Evolutionary conservation across 2,329 filamentous ascomycete genomes (phyloP).

Genomic region (Fusarium robinianum): DNA sequence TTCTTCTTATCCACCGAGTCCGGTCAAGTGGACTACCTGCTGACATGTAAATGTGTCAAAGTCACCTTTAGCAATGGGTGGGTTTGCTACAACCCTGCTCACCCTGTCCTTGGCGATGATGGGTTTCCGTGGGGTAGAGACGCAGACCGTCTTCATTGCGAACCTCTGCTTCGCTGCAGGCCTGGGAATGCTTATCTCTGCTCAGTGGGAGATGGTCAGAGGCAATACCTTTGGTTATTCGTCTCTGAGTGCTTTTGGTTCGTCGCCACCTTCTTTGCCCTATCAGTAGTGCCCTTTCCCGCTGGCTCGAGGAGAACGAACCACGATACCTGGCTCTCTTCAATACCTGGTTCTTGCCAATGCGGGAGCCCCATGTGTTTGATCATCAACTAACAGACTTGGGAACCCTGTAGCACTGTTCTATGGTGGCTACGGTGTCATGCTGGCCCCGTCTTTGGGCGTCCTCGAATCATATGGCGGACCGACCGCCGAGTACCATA

Average conservation of each 20-base stretch:
- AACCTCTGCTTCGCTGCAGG: slow-evolving; percentile 58
- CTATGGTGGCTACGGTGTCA: slow-evolving; percentile 16
- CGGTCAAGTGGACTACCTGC: neutral
- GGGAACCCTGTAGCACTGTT: slow-evolving; percentile 1
- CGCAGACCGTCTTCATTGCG: slow-evolving; percentile 56
- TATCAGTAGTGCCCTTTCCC: too few relatives aligned
- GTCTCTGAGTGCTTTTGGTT: slow-evolving; percentile 58
- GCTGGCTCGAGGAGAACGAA: neutral
- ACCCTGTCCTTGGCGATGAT: slow-evolving; percentile 59
- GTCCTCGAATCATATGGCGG: slow-evolving; percentile 15
- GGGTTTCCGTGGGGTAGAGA: slow-evolving; percentile 57
- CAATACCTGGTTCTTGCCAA: too few relatives aligned
- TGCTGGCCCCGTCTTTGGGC: slow-evolving; percentile 9
- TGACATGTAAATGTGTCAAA: slow-evolving; percentile 2
- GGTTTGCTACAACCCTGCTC: slow-evolving; percentile 57
- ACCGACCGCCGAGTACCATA: slow-evolving; percentile 14
- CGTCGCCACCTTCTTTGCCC: too few relatives aligned
- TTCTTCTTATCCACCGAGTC: neutral
- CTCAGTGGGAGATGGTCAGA: slow-evolving; percentile 58
- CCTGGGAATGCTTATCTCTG: slow-evolving; percentile 57
- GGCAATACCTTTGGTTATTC: slow-evolving; percentile 60
- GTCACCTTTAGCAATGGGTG: slow-evolving; percentile 10
- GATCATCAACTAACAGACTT: too few relatives aligned
- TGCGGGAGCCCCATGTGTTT: too few relatives aligned
- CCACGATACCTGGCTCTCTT: neutral